A percentile compares a stretch with the other conserved stretches of the same genome.
These are phyloP conservation scores for Priceomyces haplophilus DNA, from an alignment of 805 yeast genomes.

Conservation along the genomic window DNA sequence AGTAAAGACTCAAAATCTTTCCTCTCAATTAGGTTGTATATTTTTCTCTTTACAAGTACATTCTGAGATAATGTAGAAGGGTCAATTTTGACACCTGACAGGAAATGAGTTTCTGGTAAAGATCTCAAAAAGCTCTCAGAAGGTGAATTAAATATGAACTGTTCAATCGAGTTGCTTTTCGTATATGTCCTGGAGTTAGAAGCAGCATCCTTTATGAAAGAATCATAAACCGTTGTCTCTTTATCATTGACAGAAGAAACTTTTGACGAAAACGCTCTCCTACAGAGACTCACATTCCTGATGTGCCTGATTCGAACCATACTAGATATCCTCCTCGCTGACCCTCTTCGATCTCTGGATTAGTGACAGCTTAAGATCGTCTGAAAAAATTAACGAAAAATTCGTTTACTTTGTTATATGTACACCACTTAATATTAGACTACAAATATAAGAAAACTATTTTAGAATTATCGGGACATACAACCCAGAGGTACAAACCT, in stretches of 20 bases:
- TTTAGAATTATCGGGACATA: too few relatives aligned
- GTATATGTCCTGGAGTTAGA: not conserved
- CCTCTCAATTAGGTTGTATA: conserved; percentile 14
- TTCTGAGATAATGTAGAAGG: conserved; percentile 3
- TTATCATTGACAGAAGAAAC: conserved; percentile 3
- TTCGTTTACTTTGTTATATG: not conserved
- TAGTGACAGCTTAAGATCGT: not conserved
- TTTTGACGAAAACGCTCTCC: not conserved
- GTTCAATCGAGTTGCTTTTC: not conserved
- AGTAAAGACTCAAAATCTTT: conserved; percentile 14
- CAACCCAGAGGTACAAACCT: too few relatives aligned
- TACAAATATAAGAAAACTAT: too few relatives aligned
- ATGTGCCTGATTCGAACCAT: not conserved
- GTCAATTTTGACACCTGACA: conserved; percentile 7
- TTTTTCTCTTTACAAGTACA: conserved; percentile 12
- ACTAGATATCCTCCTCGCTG: not conserved
- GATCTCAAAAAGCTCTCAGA: conserved; percentile 10
- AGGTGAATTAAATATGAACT: not conserved
- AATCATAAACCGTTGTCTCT: not conserved
- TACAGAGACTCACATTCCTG: not conserved
- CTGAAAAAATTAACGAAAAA: not conserved
- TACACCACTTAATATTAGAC: not conserved
- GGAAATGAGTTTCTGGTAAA: conserved; percentile 13
- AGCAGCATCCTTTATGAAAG: not conserved
- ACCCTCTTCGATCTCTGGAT: not conserved